These are phyloP conservation scores for Amborella trichopoda DNA, from an alignment of 164 flowering plant species.

Conservation along the genomic window DNA sequence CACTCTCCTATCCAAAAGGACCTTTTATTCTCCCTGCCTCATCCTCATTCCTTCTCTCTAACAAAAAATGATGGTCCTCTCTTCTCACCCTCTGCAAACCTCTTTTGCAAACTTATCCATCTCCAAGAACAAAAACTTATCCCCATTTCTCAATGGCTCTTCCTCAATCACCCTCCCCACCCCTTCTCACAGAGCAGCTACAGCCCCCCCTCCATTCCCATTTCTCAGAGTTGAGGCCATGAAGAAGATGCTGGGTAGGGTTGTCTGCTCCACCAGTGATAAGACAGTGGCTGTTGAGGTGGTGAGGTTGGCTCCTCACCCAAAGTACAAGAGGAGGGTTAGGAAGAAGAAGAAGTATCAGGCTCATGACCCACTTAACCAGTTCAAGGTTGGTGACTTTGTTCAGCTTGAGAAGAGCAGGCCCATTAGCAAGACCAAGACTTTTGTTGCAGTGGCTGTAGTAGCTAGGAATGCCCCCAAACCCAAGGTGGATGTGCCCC, in stretches of 20 bases:
- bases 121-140: conserved; percentile 20
- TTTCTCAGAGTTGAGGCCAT: conserved; percentile 45
- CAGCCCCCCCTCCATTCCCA: conserved; percentile 7
- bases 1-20: not conserved
- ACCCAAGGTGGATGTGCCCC: conserved; percentile 12
- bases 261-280: conserved; percentile 69
- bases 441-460: conserved; percentile 49
- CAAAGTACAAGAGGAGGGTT: conserved; percentile 77
- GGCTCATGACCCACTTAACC: conserved; percentile 83
- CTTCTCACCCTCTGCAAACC: not conserved
- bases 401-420: conserved; percentile 65
- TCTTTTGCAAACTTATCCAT: not conserved
- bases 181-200: conserved; percentile 11
- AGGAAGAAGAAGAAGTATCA: conserved; percentile 90
- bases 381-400: conserved; percentile 68
- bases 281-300: conserved; percentile 57
- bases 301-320: conserved; percentile 59
- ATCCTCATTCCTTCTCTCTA: not conserved
- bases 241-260: conserved; percentile 60
- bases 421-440: conserved; percentile 88
- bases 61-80: conserved; percentile 1
- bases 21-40: not conserved
- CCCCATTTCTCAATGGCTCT: conserved; percentile 57
- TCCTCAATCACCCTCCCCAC: conserved; percentile 28
- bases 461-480: conserved; percentile 14